Conservation (phyloP, 106 monocot species). For the Amphibolis antarctica region DNA sequence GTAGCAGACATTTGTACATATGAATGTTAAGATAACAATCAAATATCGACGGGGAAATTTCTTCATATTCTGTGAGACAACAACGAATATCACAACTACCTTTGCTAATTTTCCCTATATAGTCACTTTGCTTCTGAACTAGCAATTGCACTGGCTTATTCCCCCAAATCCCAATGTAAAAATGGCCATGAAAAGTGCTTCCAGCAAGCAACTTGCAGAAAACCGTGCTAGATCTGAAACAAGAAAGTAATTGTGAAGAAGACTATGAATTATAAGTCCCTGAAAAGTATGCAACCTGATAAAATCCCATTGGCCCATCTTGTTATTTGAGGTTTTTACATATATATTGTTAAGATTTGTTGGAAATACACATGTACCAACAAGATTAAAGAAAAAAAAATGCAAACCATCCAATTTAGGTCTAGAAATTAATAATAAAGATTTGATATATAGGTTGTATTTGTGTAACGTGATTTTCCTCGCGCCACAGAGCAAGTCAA, state of each 20-base stretch:
- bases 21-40: conserved; percentile 58
- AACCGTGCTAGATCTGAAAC: background rate
- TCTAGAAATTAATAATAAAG: too few relatives aligned
- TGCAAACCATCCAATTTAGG: too few relatives aligned
- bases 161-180: background rate
- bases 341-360: too few relatives aligned
- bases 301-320: too few relatives aligned
- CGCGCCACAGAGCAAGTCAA: too few relatives aligned
- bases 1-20: conserved; percentile 67
- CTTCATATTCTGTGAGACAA: background rate
- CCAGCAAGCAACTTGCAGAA: background rate
- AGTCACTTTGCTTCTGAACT: background rate
- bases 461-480: too few relatives aligned
- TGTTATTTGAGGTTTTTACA: too few relatives aligned
- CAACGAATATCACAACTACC: background rate
- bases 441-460: too few relatives aligned
- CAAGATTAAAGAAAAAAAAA: too few relatives aligned
- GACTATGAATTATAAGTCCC: too few relatives aligned
- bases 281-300: too few relatives aligned
- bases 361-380: too few relatives aligned
- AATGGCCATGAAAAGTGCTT: background rate
- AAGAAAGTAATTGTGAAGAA: background rate
- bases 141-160: background rate
- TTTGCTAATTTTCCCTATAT: background rate
- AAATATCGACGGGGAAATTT: conserved; percentile 56